Base-by-base conservation (phyloP, 805 yeast genomes). In the Candida pseudofarinosa region DNA sequence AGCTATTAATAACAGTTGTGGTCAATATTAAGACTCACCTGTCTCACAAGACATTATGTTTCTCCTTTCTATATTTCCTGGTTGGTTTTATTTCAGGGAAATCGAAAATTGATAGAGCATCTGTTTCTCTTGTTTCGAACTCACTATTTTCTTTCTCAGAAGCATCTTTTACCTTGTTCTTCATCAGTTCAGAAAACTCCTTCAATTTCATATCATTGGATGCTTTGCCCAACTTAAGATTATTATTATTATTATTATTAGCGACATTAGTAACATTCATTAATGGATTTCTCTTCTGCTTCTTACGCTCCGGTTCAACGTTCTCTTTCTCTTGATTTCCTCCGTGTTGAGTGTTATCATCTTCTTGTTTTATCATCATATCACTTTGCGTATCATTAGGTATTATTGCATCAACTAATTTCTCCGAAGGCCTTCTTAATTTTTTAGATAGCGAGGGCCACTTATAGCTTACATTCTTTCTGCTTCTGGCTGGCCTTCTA, bases 371-470 rank as follows among this genome's bases (percentile, higher is more conserved):
- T 18, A 38, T 33, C 23, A 12, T 15, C 32, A n/a, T 33, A n/a
- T 34, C 30, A 37, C 15, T 39, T 26, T 30, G 35, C 28, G n/a
- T 37, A 42, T 52, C 58, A 19, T 60, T 67, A 1, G 82, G 79
- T 4, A 37, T 16, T 8, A 37, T 33, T 1, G 89, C 89, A 58
- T 80, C 86, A 2, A 78, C 79, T 35, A 81, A 63, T 48, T 73
- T 71, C 23, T 68, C 83, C 0, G 81, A 69, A 28, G 79, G 80
- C 49, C 91, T 71, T 55, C 95, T 74, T 82, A 83, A 73, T 55
- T 85, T 85, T 13, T 74, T 76, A 33, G 85, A 68, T 41, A 84
- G 59, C 1, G 90, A 80, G 0, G 89, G 88, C 28, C 80, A 69
- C 15, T 80, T 79, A 52, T 87, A 87, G 56, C 80, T 78, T 4